These are phyloP conservation scores for Plasmodium gaboni DNA, from an alignment of 169 alveolate species.

Conservation along the genomic window DNA sequence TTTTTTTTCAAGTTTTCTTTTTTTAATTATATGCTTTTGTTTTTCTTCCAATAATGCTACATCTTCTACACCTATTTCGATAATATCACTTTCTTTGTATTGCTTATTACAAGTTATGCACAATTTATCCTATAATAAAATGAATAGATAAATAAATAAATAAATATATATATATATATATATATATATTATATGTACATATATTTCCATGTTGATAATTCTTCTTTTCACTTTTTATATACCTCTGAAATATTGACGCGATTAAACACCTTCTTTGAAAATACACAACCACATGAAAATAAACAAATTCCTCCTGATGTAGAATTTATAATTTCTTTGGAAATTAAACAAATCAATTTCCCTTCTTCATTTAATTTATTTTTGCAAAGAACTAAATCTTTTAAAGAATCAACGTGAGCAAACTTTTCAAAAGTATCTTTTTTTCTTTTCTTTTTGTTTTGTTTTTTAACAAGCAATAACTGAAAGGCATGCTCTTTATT, in stretches of 20 bases:
- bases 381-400: slow-evolving; percentile 58
- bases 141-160: background rate
- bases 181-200: background rate
- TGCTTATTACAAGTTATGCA: slow-evolving; percentile 39
- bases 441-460: slow-evolving; percentile 63
- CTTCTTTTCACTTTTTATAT: background rate
- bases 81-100: slow-evolving; percentile 31
- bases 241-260: slow-evolving; percentile 23
- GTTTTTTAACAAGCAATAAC: slow-evolving; percentile 30
- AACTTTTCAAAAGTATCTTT: slow-evolving; percentile 34
- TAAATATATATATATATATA: too few species aligned
- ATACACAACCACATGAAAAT: slow-evolving; percentile 66
- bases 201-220: background rate
- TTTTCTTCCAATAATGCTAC: slow-evolving; percentile 32
- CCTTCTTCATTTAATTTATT: slow-evolving; percentile 58
- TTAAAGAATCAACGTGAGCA: slow-evolving; percentile 55
- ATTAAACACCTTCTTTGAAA: slow-evolving; percentile 64
- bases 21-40: slow-evolving; percentile 13
- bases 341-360: slow-evolving; percentile 51
- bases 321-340: slow-evolving; percentile 70
- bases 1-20: slow-evolving; percentile 20
- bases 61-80: slow-evolving; percentile 63
- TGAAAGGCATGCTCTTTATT: slow-evolving; percentile 43
- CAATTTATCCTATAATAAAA: slow-evolving; percentile 24
- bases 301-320: slow-evolving; percentile 57